These are phyloP conservation scores for Silene conica DNA, from an alignment of 148 eudicot species.

Conservation along the genomic window DNA sequence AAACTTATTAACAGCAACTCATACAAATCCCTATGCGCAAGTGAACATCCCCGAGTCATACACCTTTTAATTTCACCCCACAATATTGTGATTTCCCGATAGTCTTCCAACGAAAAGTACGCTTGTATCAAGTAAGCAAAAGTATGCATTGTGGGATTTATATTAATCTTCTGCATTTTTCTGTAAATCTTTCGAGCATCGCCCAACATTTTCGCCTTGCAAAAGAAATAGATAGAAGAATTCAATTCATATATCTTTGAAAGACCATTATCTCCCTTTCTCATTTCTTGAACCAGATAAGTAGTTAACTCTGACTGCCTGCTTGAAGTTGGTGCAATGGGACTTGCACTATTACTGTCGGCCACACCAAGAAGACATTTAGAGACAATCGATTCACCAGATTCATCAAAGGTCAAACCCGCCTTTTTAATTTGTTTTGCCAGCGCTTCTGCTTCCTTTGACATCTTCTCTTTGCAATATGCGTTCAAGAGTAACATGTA, in stretches of 20 bases:
- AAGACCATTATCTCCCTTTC: conserved; percentile 27
- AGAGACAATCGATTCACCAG: conserved; percentile 24
- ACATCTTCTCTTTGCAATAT: conserved; percentile 49
- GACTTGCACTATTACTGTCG: conserved; percentile 9
- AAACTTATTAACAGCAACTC: conserved; percentile 63
- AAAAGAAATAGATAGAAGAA: conserved; percentile 76
- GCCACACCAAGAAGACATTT: conserved; percentile 23
- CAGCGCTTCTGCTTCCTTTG: conserved; percentile 61
- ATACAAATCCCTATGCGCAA: conserved; percentile 58
- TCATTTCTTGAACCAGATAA: conserved; percentile 39
- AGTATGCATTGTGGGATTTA: conserved; percentile 56
- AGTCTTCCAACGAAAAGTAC: conserved; percentile 59
- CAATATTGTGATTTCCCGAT: conserved; percentile 68
- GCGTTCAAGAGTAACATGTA: conserved; percentile 56
- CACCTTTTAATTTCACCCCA: conserved; percentile 90
- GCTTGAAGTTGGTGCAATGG: conserved; percentile 14
- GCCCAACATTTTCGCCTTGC: conserved; percentile 77
- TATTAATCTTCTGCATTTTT: conserved; percentile 51
- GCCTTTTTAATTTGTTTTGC: conserved; percentile 46
- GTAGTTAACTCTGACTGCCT: conserved; percentile 38
- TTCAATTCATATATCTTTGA: conserved; percentile 46
- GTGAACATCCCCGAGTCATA: conserved; percentile 35
- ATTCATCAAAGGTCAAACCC: conserved; percentile 31
- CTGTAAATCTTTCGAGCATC: conserved; percentile 67
- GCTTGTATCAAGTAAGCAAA: conserved; percentile 49